These are phyloP conservation scores for Termitomyces sp. DNA, from an alignment of 768 basidiomycete genomes.

Conservation along the genomic window DNA sequence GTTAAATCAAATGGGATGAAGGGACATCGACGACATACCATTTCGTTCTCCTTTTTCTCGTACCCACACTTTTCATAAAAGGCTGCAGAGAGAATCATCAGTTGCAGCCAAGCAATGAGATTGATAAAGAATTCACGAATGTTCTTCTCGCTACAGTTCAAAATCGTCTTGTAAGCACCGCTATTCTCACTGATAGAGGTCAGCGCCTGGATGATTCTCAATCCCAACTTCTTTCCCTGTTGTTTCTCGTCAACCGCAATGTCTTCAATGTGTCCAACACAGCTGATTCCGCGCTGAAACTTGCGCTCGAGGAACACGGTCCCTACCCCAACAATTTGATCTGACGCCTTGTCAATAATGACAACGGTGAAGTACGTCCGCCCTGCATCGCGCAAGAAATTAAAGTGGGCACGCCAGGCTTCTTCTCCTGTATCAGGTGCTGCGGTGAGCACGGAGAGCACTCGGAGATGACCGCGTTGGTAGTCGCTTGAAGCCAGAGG, in stretches of 20 bases:
- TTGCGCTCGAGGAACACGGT: slow-evolving; percentile 90
- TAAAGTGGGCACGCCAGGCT: slow-evolving; percentile 71
- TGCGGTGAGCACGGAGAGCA: slow-evolving; percentile 76
- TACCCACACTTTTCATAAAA: slow-evolving; percentile 98
- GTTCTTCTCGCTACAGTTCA: slow-evolving; percentile 91
- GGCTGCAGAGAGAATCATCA: slow-evolving; percentile 39
- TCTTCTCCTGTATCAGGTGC: slow-evolving; percentile 62
- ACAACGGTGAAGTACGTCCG: slow-evolving; percentile 83
- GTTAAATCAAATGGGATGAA: background rate
- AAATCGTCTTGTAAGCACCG: slow-evolving; percentile 94
- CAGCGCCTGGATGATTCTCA: slow-evolving; percentile 83
- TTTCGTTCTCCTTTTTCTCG: slow-evolving; percentile 88
- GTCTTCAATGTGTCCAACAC: slow-evolving; percentile 96
- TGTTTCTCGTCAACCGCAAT: slow-evolving; percentile 86
- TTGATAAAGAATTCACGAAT: slow-evolving; percentile 65
- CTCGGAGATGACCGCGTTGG: slow-evolving; percentile 74
- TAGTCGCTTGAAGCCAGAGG: slow-evolving; percentile 88
- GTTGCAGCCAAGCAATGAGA: background rate
- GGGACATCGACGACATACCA: slow-evolving; percentile 51
- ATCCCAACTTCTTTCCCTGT: slow-evolving; percentile 91
- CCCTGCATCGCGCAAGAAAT: slow-evolving; percentile 48
- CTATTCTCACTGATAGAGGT: slow-evolving; percentile 76
- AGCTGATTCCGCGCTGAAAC: slow-evolving; percentile 82
- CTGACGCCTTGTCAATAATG: slow-evolving; percentile 69
- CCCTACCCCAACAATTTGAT: slow-evolving; percentile 82